A percentile compares a stretch with the other conserved stretches of the same genome.
Conservation (phyloP, 2,329 filamentous ascomycete species). For the Pseudopyricularia javanii region DNA sequence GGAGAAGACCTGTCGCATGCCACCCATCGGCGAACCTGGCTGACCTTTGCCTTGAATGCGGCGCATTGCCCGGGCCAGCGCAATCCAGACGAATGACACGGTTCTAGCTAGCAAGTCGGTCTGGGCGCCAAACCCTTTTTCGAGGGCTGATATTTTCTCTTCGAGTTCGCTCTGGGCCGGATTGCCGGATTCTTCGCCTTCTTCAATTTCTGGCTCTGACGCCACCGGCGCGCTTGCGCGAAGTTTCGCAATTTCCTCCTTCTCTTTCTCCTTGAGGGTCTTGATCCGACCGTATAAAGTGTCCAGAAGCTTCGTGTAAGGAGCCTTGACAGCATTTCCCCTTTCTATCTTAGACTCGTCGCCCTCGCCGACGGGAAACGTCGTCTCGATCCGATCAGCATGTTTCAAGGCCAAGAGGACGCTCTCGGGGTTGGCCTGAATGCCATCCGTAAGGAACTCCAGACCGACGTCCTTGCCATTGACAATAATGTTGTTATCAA, state of each 20-base stretch:
- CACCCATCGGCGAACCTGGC: conserved; percentile 40
- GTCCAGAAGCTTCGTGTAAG: conserved; percentile 72
- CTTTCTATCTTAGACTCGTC: conserved; percentile 64
- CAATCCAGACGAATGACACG: conserved; percentile 90
- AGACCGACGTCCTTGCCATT: conserved; percentile 53
- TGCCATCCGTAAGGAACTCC: conserved; percentile 69
- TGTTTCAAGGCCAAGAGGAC: conserved; percentile 81
- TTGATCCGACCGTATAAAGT: conserved; percentile 80
- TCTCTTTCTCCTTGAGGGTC: conserved; percentile 54
- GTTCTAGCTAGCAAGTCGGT: conserved; percentile 68
- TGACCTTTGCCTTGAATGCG: conserved; percentile 81
- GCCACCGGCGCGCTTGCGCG: conserved; percentile 25
- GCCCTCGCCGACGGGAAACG: conserved; percentile 63
- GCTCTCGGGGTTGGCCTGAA: conserved; percentile 85
- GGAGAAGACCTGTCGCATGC: conserved; percentile 77
- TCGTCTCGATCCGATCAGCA: conserved; percentile 75
- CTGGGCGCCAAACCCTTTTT: conserved; percentile 59
- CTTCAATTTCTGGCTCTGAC: conserved; percentile 10
- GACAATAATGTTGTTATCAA: conserved; percentile 55
- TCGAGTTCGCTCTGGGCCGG: conserved; percentile 30
- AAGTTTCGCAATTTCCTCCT: conserved; percentile 42
- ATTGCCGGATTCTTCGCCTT: conserved; percentile 33
- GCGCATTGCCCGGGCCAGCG: conserved; percentile 84
- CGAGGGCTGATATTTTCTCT: conserved; percentile 47
- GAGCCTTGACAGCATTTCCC: conserved; percentile 65